Percentiles rank a stretch among this genome's conserved stretches.
Conservation (phyloP, 495 filamentous ascomycete species). For the Penicillium waksmanii region DNA sequence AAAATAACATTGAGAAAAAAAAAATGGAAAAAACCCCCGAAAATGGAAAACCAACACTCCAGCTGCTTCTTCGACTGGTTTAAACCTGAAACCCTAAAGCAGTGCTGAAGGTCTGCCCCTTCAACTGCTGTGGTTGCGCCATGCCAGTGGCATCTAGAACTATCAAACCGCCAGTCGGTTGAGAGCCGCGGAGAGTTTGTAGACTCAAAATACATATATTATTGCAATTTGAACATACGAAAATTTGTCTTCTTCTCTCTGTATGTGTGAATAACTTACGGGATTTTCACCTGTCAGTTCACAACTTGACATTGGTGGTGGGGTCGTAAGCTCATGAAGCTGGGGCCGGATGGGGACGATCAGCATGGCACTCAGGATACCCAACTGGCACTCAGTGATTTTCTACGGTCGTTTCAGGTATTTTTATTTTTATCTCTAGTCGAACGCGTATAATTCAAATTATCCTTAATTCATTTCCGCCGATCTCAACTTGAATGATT, state of each 20-base stretch:
- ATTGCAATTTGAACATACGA: not conserved
- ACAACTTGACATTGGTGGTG: slow-evolving; percentile 1
- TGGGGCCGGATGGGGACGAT: slow-evolving; percentile 4
- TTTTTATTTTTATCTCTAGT: slow-evolving; percentile 1
- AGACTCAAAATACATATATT: too few species aligned
- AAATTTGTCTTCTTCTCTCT: not conserved
- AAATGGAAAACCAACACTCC: slow-evolving; percentile 1
- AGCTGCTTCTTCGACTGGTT: not conserved
- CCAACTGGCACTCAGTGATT: not conserved
- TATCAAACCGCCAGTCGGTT: not conserved
- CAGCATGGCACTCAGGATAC: not conserved
- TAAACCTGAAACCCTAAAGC: not conserved
- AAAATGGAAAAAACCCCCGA: not conserved
- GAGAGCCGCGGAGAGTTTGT: not conserved
- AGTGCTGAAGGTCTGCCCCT: not conserved
- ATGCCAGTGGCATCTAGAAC: not conserved
- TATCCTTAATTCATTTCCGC: not conserved
- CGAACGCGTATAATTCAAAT: not conserved
- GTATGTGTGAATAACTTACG: not conserved
- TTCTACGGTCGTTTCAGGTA: slow-evolving; percentile 1
- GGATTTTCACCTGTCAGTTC: not conserved
- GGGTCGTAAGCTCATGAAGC: not conserved
- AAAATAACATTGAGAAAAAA: too few species aligned
- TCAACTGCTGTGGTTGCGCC: not conserved
- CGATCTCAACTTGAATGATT: not conserved